Base-by-base conservation (phyloP, 2,329 filamentous ascomycete species). In the Aspergillus tubingensis region DNA sequence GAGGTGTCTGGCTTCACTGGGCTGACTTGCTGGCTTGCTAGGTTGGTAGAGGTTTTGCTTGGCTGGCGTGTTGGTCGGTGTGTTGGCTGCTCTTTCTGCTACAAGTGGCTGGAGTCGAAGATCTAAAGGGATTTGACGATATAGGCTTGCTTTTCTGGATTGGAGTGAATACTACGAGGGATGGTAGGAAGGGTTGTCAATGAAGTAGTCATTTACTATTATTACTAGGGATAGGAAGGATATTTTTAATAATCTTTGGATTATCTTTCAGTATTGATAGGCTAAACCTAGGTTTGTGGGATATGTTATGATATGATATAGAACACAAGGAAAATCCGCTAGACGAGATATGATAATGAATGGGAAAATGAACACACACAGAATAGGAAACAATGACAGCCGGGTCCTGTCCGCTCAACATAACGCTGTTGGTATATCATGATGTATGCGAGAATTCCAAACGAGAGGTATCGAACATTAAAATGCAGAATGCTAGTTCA, bases 371-470 rank as follows among this genome's bases (percentile, higher is more conserved):
- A 53, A 43, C 44, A 41, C 30, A 53, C 49, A 54, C 32, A 58
- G 47, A 50, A 58, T 50, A 54, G 57, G 43, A 57, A 51, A 61
- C 15, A 41, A 44, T 43, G 52, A 50, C 47, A 50, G 47, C 6
- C 15, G 15, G 32, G 43, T 43, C 51, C 57, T 49, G 53, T 58
- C 59, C 59, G 64, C 62, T 63, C 58, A 65, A 65, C 58, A 58
- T 58, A 65, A 66, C 57, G 58, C 57, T 63, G 58, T 57, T 66
- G 64, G 64, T 66, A 65, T 66, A 66, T 66, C 58, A 63, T 60
- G 47, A 57, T 57, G 54, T 51, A 55, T 55, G 56, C 56, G 54
- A 58, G 59, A 59, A 59, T 62, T 62, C 39, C 36, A 55, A 54
- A 55, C 50, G 43, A 59, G 30, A 59, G 51, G 39, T 58, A 54